Evolutionary conservation across 1,284 basidiomycete genomes (phyloP).

Genomic region (Ganoderma meredithae): DNA sequence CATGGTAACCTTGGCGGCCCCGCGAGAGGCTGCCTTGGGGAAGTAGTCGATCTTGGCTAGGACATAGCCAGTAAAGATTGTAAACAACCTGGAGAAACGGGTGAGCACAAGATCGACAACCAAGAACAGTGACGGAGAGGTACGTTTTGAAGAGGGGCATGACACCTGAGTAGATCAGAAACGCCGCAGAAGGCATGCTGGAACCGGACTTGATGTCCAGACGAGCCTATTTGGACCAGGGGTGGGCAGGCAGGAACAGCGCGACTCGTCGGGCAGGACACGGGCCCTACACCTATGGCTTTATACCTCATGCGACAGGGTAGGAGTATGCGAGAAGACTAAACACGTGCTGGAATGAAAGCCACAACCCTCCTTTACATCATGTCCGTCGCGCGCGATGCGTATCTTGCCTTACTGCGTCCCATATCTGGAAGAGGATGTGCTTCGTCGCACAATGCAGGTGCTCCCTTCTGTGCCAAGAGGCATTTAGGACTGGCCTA

Average conservation of each 20-base stretch:
- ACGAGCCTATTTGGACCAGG: not conserved
- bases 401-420: constrained; percentile 7
- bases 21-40: constrained; percentile 44
- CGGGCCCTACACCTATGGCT: not conserved
- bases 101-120: not conserved
- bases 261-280: constrained; percentile 7
- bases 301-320: constrained; percentile 16
- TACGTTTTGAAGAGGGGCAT: constrained; percentile 45
- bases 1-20: constrained; percentile 49
- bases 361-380: constrained; percentile 18
- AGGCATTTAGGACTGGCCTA: not conserved
- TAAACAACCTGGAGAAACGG: constrained; percentile 38
- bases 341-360: constrained; percentile 15
- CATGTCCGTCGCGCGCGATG: constrained; percentile 1
- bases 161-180: constrained; percentile 43
- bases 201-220: constrained; percentile 7
- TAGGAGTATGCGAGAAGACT: not conserved
- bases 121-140: constrained; percentile 13
- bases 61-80: constrained; percentile 46
- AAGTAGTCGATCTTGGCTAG: constrained; percentile 45
- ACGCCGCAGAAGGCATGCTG: constrained; percentile 38
- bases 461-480: not conserved
- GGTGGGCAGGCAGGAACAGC: not conserved
- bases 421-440: constrained; percentile 20
- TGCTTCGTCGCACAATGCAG: not conserved